A percentile compares a stretch with the other conserved stretches of the same genome.
These are phyloP conservation scores for Sequoia sempervirens DNA, from an alignment of 75 land plant genomes.

Conservation along the genomic window DNA sequence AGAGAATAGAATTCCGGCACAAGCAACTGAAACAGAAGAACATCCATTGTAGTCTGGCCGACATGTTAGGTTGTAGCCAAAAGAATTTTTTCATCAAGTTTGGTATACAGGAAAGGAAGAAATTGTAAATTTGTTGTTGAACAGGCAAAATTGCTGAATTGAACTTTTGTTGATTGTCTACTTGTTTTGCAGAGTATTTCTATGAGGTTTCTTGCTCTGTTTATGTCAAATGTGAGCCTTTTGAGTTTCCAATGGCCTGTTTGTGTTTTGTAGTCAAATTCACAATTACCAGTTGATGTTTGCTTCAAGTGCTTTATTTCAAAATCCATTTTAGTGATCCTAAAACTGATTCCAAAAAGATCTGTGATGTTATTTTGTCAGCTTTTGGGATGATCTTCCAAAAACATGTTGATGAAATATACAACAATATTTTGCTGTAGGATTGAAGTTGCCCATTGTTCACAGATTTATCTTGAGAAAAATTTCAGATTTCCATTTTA, in stretches of 20 bases:
- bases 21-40: constrained; percentile 49
- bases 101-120: constrained; percentile 20
- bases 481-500: neutral
- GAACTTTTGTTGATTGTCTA: neutral
- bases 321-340: neutral
- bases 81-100: constrained; percentile 57
- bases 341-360: neutral
- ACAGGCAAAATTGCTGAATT: neutral
- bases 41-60: constrained; percentile 49
- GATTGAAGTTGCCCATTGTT: neutral
- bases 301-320: neutral
- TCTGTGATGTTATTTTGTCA: neutral
- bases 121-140: neutral
- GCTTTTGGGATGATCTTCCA: neutral
- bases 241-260: neutral
- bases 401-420: neutral
- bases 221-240: neutral
- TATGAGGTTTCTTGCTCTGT: neutral
- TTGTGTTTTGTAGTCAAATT: neutral
- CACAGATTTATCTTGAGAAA: neutral
- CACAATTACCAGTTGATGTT: neutral
- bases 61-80: constrained; percentile 66
- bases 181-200: neutral
- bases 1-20: constrained; percentile 60
- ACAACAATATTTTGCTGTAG: neutral